Conservation (phyloP, 2,329 filamentous ascomycete species). For the Calonectria hawksworthii region DNA sequence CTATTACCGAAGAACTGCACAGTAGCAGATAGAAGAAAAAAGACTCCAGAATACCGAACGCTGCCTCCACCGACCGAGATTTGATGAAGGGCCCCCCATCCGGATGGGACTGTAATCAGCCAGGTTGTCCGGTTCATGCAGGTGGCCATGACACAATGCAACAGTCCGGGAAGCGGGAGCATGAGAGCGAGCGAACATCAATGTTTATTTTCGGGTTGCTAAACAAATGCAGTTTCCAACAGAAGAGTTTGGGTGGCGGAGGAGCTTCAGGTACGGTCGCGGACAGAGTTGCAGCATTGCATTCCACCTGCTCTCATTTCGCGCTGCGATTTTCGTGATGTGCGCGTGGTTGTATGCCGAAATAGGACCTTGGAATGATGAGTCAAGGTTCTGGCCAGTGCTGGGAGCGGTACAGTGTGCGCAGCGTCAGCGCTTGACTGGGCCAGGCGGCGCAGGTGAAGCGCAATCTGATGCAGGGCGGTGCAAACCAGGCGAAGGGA, state of each 20-base stretch:
- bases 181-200: constrained; percentile 4
- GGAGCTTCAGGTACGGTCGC: neutral
- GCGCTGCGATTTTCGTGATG: neutral
- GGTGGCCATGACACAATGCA: constrained; percentile 7
- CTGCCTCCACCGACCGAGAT: constrained; percentile 6
- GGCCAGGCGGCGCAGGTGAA: neutral
- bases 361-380: constrained; percentile 15
- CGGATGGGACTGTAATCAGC: constrained; percentile 10
- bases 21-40: constrained; percentile 19
- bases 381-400: neutral
- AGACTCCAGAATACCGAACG: neutral
- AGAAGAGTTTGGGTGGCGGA: constrained; percentile 2
- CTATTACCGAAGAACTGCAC: neutral
- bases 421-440: neutral
- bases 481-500: neutral
- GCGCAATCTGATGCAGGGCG: neutral
- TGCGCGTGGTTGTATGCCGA: neutral
- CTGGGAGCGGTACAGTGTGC: neutral
- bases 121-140: constrained; percentile 31
- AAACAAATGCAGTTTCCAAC: neutral
- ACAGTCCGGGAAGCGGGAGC: neutral
- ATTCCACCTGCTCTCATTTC: neutral
- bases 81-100: constrained; percentile 13
- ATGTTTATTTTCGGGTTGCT: constrained; percentile 1
- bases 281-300: neutral